Evolutionary conservation across 805 yeast genomes (phyloP), one percentile per base, ranked within the genome.

Genomic region (Sugiyamaella valdiviana): DNA sequence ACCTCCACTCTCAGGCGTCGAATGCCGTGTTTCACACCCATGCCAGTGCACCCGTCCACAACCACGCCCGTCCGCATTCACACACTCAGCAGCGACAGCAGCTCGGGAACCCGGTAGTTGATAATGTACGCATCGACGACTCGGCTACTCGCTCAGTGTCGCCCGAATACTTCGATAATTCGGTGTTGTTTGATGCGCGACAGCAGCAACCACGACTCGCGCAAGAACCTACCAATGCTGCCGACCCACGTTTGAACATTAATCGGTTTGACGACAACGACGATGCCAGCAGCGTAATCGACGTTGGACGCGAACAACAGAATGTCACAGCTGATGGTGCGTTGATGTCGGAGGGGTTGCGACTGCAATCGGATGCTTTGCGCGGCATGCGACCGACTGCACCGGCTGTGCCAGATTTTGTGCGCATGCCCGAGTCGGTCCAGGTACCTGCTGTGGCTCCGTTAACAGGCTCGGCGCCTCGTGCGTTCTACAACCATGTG

Each of bases 401-500:
- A 3, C 9, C 32, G 6, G 32, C 32, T 12, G 9, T 26, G 9
- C n/a, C 32, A 6, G 32, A n/a, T 7, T 10, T 26, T 26, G n/a
- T n/a, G 9, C 32, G 32, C 4, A n/a, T 12, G 9, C n/a, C 32
- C 10, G 32, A 12, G 3, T 26, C 32, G n/a, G 32, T n/a, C 32
- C 32, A 26, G 32, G 32, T n/a, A n/a, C n/a, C n/a, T n/a, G n/a
- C n/a, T n/a, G n/a, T n/a, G 14, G 32, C 32, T 12, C 44, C 44
- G 14, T 41, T 36, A n/a, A 23, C 26, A 15, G 35, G n/a, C n/a
- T n/a, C 54, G 7, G 46, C 56, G 15, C 85, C 85, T 19, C 70
- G 87, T 45, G 66, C 66, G 20, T 81, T 81, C 57, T 65, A 71
- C 42, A 67, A 83, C 38, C 95, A 95, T 1, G 79, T 82, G 19